Conservation (phyloP, 805 yeast species). For the Hemisphaericaspora nanyangensis region DNA sequence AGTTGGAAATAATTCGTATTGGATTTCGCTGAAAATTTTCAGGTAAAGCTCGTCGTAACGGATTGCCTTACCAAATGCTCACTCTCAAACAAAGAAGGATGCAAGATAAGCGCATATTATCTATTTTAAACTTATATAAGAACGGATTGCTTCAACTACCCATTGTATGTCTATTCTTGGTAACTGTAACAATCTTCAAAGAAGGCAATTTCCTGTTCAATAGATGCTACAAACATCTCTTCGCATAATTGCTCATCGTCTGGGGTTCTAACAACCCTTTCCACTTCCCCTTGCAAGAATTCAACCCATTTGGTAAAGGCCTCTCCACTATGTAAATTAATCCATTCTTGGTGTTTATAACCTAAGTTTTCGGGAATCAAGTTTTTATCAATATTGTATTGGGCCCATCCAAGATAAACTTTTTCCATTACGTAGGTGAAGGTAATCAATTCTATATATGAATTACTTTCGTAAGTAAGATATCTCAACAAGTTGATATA, state of each 20-base stretch:
- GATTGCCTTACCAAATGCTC: too few species aligned
- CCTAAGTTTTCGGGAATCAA: conserved; percentile 20
- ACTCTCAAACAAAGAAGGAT: too few species aligned
- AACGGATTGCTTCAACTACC: too few species aligned
- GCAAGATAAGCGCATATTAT: too few species aligned
- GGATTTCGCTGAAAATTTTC: too few species aligned
- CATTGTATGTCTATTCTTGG: conserved; percentile 4
- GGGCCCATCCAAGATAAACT: conserved; percentile 53
- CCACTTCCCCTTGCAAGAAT: conserved; percentile 42
- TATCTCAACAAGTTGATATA: conserved; percentile 34
- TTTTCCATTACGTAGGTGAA: conserved; percentile 45
- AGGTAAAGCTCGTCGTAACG: too few species aligned
- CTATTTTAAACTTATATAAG: too few species aligned
- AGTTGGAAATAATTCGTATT: too few species aligned
- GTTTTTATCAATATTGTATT: conserved; percentile 19
- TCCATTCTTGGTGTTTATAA: conserved; percentile 51
- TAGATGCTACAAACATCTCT: conserved; percentile 26
- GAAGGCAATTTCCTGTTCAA: conserved; percentile 42
- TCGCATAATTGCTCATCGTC: conserved; percentile 14
- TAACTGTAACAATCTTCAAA: conserved; percentile 45
- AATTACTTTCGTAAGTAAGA: conserved; percentile 20
- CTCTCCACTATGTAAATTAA: conserved; percentile 47
- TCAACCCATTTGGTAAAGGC: conserved; percentile 47
- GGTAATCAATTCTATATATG: conserved; percentile 42
- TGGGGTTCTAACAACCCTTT: conserved; percentile 28